Conservation (phyloP, 2,329 filamentous ascomycete species). For the Amauroascus niger region DNA sequence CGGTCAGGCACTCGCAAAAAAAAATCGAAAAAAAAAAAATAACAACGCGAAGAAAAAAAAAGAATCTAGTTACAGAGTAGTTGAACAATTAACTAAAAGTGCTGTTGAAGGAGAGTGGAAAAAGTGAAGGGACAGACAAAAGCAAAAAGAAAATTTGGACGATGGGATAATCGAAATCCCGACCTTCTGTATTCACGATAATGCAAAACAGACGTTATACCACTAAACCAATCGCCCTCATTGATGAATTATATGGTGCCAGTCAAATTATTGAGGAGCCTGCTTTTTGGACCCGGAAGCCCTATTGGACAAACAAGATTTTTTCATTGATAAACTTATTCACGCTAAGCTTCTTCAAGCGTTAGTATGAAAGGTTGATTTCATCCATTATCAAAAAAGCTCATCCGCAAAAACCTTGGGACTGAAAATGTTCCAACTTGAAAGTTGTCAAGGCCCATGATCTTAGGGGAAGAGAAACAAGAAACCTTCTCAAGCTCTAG, state of each 20-base stretch:
- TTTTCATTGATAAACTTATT: neutral
- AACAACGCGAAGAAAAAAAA: neutral
- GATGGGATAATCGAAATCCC: conserved; percentile 19
- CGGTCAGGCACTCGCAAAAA: too few relatives aligned
- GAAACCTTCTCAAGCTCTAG: too few relatives aligned
- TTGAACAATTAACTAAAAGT: neutral
- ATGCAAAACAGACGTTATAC: conserved; percentile 17
- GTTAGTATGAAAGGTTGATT: conserved; percentile 4
- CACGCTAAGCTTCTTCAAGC: neutral
- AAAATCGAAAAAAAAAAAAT: neutral
- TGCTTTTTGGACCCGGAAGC: neutral
- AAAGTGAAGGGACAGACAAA: neutral
- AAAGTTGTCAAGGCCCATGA: neutral
- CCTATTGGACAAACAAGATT: neutral
- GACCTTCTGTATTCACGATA: conserved; percentile 17
- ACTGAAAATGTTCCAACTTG: neutral
- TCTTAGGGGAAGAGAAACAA: too few relatives aligned
- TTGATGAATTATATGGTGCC: neutral
- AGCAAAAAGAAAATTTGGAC: conserved; percentile 14
- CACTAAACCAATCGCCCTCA: conserved; percentile 16
- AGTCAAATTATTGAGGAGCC: neutral
- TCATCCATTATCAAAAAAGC: conserved; percentile 8
- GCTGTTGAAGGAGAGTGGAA: neutral
- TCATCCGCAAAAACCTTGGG: neutral
- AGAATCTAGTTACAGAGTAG: neutral